Evolutionary conservation across 148 eudicot genomes (phyloP), one percentile per base, ranked within the genome.

Genomic region (Amaranthus hypochondriacus): DNA sequence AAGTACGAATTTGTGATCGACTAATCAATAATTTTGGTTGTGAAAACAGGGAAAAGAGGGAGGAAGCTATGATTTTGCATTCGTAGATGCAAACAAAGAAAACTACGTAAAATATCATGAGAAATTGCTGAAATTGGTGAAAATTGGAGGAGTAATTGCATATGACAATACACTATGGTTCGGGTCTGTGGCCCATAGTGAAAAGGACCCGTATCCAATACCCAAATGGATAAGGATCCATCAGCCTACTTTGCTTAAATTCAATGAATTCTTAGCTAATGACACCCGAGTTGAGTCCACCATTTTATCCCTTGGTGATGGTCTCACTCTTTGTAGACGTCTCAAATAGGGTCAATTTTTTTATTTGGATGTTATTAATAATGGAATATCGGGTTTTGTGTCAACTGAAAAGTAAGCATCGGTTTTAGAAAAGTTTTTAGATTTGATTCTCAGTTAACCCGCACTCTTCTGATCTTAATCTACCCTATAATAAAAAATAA

Each of bases 101-200:
- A 79, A 76, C 73, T 82, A 82, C 54, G 59, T 73, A 28, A 82
- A 79, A 68, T 82, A 79, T 66, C 85, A 82, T 21, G 80, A 76
- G 28, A 47, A n/a, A 21, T 13, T 83, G 43, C 14, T 83, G 43
- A 71, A 77, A n/a, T 69, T 83, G 0, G 76, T 83, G 4, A 83
- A 67, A 70, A 63, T 83, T 10, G 86, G 86, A 56, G 81, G 83
- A 53, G 50, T 80, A 7, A 80, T 79, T 18, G 83, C 77, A 2
- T 83, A 76, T 28, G 86, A 83, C 62, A 83, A 79, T 66, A 83
- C 85, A 44, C 81, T 83, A 3, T 83, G 83, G 86, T 73, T 57
- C 11, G 83, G 86, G 0, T 70, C 83, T 0, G 81, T 80, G 4
- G 78, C 78, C 6, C 55, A 71, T 5, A 18, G 70, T 3, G 78